These are phyloP conservation scores for Mollisia scopiformis DNA, from an alignment of 2,329 filamentous ascomycete species.

Conservation along the genomic window DNA sequence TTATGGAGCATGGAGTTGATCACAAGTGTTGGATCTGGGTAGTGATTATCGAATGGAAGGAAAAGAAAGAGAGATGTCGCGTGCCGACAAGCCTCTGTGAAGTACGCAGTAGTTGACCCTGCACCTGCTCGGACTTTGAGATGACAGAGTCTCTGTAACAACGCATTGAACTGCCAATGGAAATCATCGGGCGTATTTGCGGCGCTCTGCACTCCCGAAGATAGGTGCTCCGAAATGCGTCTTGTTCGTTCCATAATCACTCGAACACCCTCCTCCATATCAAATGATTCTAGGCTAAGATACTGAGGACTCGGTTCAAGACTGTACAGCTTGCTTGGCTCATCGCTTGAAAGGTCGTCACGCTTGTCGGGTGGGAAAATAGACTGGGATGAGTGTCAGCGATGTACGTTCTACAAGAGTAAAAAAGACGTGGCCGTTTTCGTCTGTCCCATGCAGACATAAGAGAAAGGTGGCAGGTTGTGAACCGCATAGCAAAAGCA, in stretches of 20 bases:
- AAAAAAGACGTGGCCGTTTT: too few relatives aligned
- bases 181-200: slow-evolving; percentile 2
- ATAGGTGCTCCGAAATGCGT: neutral
- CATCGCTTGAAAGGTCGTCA: neutral
- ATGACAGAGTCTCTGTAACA: slow-evolving; percentile 4
- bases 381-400: neutral
- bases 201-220: neutral
- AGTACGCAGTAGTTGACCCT: neutral
- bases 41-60: slow-evolving; percentile 13
- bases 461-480: neutral
- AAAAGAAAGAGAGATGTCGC: slow-evolving; percentile 7
- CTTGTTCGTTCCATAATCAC: neutral
- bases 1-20: slow-evolving; percentile 10
- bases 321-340: neutral
- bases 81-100: slow-evolving; percentile 6
- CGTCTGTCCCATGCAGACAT: neutral
- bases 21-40: slow-evolving; percentile 8
- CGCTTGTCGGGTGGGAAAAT: neutral
- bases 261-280: neutral
- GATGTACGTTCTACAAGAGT: neutral
- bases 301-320: neutral
- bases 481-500: neutral
- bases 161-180: neutral
- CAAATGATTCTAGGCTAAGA: neutral
- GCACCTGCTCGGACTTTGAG: neutral